These are phyloP conservation scores for Hydrangea macrophylla DNA, from an alignment of 148 eudicot species.

Conservation along the genomic window DNA sequence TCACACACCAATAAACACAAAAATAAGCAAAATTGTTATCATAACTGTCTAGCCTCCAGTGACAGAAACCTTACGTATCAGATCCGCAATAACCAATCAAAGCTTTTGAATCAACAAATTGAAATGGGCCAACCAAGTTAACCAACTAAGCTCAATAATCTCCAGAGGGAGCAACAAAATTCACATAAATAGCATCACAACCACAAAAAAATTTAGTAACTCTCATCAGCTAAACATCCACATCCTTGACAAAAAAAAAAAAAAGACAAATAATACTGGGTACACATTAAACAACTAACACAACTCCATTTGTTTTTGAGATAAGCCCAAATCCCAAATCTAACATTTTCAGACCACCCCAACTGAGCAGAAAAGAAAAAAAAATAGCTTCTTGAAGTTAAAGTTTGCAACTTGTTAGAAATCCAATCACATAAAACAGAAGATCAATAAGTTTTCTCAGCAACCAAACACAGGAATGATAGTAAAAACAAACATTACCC, in stretches of 20 bases:
- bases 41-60: background rate
- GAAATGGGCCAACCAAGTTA: too few species aligned
- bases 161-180: too few species aligned
- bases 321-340: too few species aligned
- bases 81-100: too few species aligned
- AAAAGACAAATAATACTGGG: too few species aligned
- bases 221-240: background rate
- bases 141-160: too few species aligned
- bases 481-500: constrained; percentile 2
- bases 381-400: background rate
- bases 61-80: too few species aligned
- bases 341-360: background rate
- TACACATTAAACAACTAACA: background rate
- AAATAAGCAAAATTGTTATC: background rate
- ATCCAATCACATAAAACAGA: background rate
- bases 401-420: background rate
- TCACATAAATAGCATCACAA: too few species aligned
- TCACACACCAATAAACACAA: background rate
- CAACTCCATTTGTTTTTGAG: too few species aligned
- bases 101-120: too few species aligned
- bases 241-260: too few species aligned
- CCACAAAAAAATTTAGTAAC: background rate
- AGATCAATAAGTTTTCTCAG: background rate
- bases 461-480: background rate
- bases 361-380: background rate